Base-by-base conservation (phyloP, 306 rosid species). In the Sicyos edulis region DNA sequence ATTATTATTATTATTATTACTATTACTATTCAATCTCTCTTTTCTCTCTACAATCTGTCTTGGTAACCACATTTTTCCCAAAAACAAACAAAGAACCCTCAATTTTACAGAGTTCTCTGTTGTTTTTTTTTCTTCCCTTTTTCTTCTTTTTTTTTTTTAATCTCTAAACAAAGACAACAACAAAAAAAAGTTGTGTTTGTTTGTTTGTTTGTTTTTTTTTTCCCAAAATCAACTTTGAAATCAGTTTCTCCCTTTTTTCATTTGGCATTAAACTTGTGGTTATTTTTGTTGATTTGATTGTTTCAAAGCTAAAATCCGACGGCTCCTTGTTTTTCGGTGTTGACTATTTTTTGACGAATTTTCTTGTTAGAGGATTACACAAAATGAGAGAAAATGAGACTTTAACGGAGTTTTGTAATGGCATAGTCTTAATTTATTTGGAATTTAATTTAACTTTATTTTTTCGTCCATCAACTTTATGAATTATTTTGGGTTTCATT, bases 51-150 rank as follows among this genome's bases (percentile, higher is more conserved):
- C 2, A 0, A 81, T 80, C 63, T 56, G 40, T 73, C 67, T 85
- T 19, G 89, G 84, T 73, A 87, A 62, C 98, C 96, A 93, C 98
- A 93, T 92, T 63, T 45, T 78, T 47, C 56, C 54, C 57, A 60
- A 6, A 15, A 10, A 16, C n/a, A 34, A 40, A 4, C 71, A 47
- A 44, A 45, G 71, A 66, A 66, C 71, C 71, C 49, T 19, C 21
- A 66, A 20, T n/a, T 64, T 64, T 10, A 42, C 54, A 22, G 63
- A 58, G 40, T 42, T 8, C 47, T 57, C 21, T 49, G 3, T 47
- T 47, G 3, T 58, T 12, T 24, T 58, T 54, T 19, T 49, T 49
- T 49, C 13, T 13, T 50, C 4, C 4, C 13, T 12, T 12, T 12
- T 49, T n/a, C n/a, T n/a, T n/a, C n/a, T n/a, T n/a, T n/a, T n/a